Base-by-base conservation (phyloP, 257 asterid genomes). In the Nyctanthes arbortristis region DNA sequence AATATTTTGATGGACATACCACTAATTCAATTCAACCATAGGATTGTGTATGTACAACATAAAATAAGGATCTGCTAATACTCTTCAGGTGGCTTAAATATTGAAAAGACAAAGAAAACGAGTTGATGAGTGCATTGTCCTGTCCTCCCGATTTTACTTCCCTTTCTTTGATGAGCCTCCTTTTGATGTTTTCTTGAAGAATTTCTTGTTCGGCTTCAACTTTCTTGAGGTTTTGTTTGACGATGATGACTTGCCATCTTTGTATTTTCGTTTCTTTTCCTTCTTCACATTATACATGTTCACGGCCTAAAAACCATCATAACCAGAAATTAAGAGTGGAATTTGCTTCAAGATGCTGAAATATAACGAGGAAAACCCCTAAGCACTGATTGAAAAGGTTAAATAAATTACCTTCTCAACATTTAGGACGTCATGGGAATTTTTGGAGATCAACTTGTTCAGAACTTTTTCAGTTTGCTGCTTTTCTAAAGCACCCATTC, bases 281-380 rank as follows among this genome's bases (percentile, higher is more conserved):
- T 73, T 86, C 83, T 88, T 92, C 79, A 79, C 91, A 35, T 92
- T 91, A 87, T 86, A 87, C 98, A 91, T 86, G 87, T 85, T 89
- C 63, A 94, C 92, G 32, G 99, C 99, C 99, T 94, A 61, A 65
- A 75, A 67, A 29, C 69, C 68, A 12, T 52, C 65, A 74, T 43
- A 59, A 18, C 52, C 75, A 40, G 6, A 3, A 45, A 28, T 12
- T 32, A 54, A 8, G 59, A 27, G 22, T 3, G 11, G 31, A 29
- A 52, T 20, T 52, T 24, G 30, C 59, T 52, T 20, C 16, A 14
- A 52, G 9, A 7, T 52, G 14, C 16, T 22, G 29, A 24, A 52
- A 24, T 24, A 1, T 45, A 40, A 35, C 6, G 20, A 29, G 10
- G 33, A 36, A 36, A 71, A 52, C 24, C 28, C 4, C 8, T 5